Evolutionary conservation across 176 grass and related monocot genomes (phyloP), one percentile per base, ranked within the genome.

Genomic region (Alopecurus myosuroides): DNA sequence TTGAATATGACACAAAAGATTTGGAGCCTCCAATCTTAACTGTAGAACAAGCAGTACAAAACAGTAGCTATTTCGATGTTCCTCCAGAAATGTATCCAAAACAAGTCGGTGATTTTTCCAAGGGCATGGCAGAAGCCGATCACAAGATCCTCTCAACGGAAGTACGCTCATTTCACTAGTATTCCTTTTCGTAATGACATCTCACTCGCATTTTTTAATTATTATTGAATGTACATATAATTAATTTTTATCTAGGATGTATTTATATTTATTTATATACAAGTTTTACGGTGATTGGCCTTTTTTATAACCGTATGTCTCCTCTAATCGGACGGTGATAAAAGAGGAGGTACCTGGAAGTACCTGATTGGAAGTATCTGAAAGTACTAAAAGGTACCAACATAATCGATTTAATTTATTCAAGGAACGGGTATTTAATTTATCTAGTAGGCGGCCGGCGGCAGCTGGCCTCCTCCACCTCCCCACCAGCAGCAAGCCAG

Each of bases 111-210:
- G 84, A 96, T 85, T 82, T 93, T 67, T 89, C 88, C 1, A 74
- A 77, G 67, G 94, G 88, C 63, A 93, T 96, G 94, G 81, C 88
- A 30, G 81, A 93, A 89, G 94, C 91, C 58, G 91, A 96, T 53
- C 80, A 93, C 64, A 96, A 82, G 73, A 91, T 96, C 51, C 58
- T 85, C 7, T 81, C 84, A 13, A 87, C 77, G 18, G 86, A 96
- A 92, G 94, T 96, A 86, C 67, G 82, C 61, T 36, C 50, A 72
- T 42, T 85, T 25, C 8, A 46, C 33, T 64, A 3, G 0, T 6
- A 52, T 20, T 44, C 23, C 1, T 53, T 79, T 53, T 28, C 28
- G 13, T 40, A n/a, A 23, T 31, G 20, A 58, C 3, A 14, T 89
- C 62, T 81, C 7, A 81, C 11, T 48, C 81, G 6, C 41, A 44